These are phyloP conservation scores for Pichia ethanolica DNA, from an alignment of 805 yeast genomes.

Conservation along the genomic window DNA sequence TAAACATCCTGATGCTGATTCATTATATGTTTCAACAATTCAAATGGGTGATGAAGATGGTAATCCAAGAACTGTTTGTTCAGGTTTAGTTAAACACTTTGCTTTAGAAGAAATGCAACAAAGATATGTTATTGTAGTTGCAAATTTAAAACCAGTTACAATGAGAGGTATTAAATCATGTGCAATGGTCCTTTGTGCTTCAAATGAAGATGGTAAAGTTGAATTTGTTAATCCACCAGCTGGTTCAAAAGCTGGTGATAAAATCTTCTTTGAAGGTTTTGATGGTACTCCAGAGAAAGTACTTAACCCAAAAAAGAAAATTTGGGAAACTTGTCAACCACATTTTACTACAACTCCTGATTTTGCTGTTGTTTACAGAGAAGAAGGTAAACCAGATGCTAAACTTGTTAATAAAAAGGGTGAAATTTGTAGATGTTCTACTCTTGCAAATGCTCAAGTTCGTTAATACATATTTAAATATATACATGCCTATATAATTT, in stretches of 20 bases:
- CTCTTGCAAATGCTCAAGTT: conserved; percentile 72
- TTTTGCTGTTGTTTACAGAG: conserved; percentile 71
- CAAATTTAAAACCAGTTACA: conserved; percentile 93
- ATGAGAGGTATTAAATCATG: conserved; percentile 96
- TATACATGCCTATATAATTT: neutral
- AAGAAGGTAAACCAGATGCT: conserved; percentile 65
- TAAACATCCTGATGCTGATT: conserved; percentile 97
- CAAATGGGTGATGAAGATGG: conserved; percentile 95
- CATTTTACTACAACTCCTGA: conserved; percentile 72
- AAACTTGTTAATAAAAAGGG: conserved; percentile 77
- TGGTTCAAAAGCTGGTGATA: conserved; percentile 92
- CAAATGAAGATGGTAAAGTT: conserved; percentile 58
- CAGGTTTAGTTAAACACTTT: conserved; percentile 86
- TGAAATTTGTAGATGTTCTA: conserved; percentile 62
- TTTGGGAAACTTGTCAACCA: conserved; percentile 95
- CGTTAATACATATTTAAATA: conserved; percentile 37
- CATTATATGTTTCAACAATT: conserved; percentile 92
- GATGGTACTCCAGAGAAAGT: conserved; percentile 86
- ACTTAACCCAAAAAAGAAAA: conserved; percentile 95
- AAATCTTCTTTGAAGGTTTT: conserved; percentile 87
- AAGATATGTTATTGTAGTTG: conserved; percentile 83
- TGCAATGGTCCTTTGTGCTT: conserved; percentile 96
- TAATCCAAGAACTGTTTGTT: conserved; percentile 90
- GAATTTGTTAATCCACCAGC: conserved; percentile 95
- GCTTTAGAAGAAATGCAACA: conserved; percentile 94